phyloP scores from a whole-genome alignment of 257 asterid species.

The Fraxinus excelsior region DNA sequence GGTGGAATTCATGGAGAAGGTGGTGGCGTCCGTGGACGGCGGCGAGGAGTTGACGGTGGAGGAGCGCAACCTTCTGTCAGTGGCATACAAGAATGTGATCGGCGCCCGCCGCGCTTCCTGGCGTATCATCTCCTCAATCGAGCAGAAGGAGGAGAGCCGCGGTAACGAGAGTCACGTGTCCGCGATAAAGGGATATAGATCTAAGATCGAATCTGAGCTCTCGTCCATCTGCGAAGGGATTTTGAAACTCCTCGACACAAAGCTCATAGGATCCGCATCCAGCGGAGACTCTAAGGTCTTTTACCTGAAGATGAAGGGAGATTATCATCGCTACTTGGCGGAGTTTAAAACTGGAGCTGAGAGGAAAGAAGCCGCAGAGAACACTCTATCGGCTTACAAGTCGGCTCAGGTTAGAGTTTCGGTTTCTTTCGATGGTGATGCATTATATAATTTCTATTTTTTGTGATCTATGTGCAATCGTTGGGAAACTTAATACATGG shows the following conservation, averaged over 20 bases:
- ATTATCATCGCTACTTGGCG: slow-evolving; percentile 80
- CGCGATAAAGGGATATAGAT: slow-evolving; percentile 68
- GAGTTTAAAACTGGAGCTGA: slow-evolving; percentile 76
- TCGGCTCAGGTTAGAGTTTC: slow-evolving; percentile 68
- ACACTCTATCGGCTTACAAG: slow-evolving; percentile 83
- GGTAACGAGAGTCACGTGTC: slow-evolving; percentile 82
- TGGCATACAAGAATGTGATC: slow-evolving; percentile 82
- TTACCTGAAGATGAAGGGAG: slow-evolving; percentile 92
- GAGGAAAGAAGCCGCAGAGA: slow-evolving; percentile 87
- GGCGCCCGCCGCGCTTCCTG: slow-evolving; percentile 84
- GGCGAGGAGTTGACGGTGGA: slow-evolving; percentile 71
- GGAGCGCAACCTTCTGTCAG: slow-evolving; percentile 83
- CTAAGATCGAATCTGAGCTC: slow-evolving; percentile 79
- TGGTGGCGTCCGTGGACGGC: slow-evolving; percentile 66
- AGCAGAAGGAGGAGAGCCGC: slow-evolving; percentile 86
- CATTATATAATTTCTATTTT: background rate
- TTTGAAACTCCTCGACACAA: slow-evolving; percentile 65
- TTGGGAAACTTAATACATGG: background rate
- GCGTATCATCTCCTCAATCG: slow-evolving; percentile 77
- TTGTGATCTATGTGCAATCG: slow-evolving; percentile 1
- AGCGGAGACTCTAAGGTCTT: slow-evolving; percentile 80
- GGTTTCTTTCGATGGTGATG: background rate
- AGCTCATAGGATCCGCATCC: slow-evolving; percentile 68
- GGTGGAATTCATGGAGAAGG: slow-evolving; percentile 94
- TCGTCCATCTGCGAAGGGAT: slow-evolving; percentile 76